These are phyloP conservation scores for Umbelopsis sp. DNA, from an alignment of 192 early-diverging fungal species.

Conservation along the genomic window DNA sequence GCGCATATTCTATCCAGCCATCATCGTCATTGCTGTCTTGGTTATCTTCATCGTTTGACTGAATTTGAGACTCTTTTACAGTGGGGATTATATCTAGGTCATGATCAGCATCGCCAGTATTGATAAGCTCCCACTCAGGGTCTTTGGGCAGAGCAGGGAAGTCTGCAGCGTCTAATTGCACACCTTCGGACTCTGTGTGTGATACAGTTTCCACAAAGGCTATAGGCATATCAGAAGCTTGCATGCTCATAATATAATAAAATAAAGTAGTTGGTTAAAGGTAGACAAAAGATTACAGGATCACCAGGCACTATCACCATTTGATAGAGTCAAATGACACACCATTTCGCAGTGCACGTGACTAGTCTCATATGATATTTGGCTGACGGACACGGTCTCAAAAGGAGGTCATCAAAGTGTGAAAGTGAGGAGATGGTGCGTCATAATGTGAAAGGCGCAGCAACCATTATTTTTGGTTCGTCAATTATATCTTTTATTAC, in stretches of 20 bases:
- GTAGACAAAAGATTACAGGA: conserved; percentile 1
- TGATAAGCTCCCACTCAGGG: conserved; percentile 17
- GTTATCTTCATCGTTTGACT: background rate
- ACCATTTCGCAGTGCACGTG: background rate
- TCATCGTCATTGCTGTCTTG: background rate
- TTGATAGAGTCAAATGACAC: background rate
- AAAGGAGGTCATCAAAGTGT: background rate
- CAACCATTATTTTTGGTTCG: no score
- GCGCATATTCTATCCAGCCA: conserved; percentile 17
- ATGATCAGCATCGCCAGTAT: conserved; percentile 3
- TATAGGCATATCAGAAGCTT: background rate
- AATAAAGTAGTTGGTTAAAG: conserved; percentile 12
- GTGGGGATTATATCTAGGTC: background rate
- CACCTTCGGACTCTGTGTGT: background rate
- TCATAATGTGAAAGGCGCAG: no score
- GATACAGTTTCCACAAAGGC: conserved; percentile 2
- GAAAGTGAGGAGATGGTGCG: no score
- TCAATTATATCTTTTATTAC: no score
- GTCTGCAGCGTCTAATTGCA: background rate
- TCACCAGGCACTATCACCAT: conserved; percentile 9
- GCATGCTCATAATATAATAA: conserved; percentile 1
- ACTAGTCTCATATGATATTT: background rate
- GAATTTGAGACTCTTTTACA: background rate
- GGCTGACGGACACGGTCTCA: background rate
- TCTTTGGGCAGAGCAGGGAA: conserved; percentile 14